Base-by-base conservation (phyloP, 371 early-diverging fungal species). In the Vittaforma corneae region DNA sequence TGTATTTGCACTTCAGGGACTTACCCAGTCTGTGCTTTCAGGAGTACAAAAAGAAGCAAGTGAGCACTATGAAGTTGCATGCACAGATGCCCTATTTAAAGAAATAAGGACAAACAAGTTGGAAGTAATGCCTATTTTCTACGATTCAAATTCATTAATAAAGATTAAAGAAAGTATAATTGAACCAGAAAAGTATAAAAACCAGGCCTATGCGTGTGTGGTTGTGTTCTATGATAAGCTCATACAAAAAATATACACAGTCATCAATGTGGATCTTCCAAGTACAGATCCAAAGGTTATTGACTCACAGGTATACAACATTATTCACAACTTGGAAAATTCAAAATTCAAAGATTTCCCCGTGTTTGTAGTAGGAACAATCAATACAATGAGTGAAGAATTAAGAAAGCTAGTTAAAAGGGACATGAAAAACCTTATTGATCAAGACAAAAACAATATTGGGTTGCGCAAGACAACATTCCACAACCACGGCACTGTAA, bases 201-300 rank as follows among this genome's bases (percentile, higher is more conserved):
- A 57, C 33, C 40, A 47, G 22, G 40, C 58, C 24, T 68, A 55
- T 46, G 69, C 54, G 44, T 40, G 56, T 30, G 61, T 48, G 55
- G 69, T 44, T 14, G 28, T 68, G 1, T 63, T 68, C 34, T 32
- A 33, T n/a, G 29, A 54, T 26, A 54, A 42, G 18, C n/a, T 1
- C 1, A 68, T 42, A 14, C 24, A 54, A 14, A 18, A 40, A 28
- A 26, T 32, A 38, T 68, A 62, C 37, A 62, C 53, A n/a, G 69
- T 68, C 16, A 38, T 68, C 4, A 68, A 68, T 59, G 35, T 68
- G 16, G 62, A 68, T 38, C 50, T 68, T 37, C 62, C 54, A 32
- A 62, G 55, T 24, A 53, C 62, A 30, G 46, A 56, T 48, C 22
- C 30, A 1, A 42, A 52, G 26, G 45, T 35, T 18, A 56, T 52